These are phyloP conservation scores for Ogataea pini DNA, from an alignment of 805 yeast species.

Conservation along the genomic window DNA sequence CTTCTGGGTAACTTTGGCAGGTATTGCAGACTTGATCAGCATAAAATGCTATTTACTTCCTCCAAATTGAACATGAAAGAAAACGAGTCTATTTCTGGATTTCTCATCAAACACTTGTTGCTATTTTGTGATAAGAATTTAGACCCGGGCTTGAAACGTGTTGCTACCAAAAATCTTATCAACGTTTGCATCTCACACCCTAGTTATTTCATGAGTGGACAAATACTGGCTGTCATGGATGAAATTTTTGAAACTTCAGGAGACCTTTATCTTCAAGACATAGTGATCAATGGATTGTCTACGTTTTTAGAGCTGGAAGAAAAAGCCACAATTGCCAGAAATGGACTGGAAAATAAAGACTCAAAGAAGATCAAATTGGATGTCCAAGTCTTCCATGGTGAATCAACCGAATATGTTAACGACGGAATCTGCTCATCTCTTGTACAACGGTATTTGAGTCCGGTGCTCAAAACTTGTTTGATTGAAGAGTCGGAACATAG, in stretches of 20 bases:
- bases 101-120: slow-evolving; percentile 59
- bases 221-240: slow-evolving; percentile 54
- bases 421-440: slow-evolving; percentile 78
- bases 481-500: slow-evolving; percentile 46
- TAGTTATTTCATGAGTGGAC: slow-evolving; percentile 59
- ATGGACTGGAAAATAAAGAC: slow-evolving; percentile 41
- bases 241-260: slow-evolving; percentile 40
- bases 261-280: slow-evolving; percentile 45
- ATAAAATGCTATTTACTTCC: slow-evolving; percentile 40
- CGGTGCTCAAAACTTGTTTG: slow-evolving; percentile 51
- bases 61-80: slow-evolving; percentile 44
- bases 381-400: slow-evolving; percentile 56
- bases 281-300: slow-evolving; percentile 56
- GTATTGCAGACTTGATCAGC: slow-evolving; percentile 59
- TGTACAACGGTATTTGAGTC: slow-evolving; percentile 58
- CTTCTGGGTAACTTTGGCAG: slow-evolving; percentile 73
- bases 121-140: slow-evolving; percentile 43
- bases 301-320: slow-evolving; percentile 63
- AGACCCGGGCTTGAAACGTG: slow-evolving; percentile 41
- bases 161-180: slow-evolving; percentile 59
- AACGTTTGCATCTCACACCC: slow-evolving; percentile 64
- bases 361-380: slow-evolving; percentile 43
- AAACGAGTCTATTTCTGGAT: slow-evolving; percentile 57
- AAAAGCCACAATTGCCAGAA: slow-evolving; percentile 39
- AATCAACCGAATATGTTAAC: slow-evolving; percentile 46